Evolutionary conservation across 805 yeast species (phyloP).

Genomic region (Metschnikowia baotianmanensis): DNA sequence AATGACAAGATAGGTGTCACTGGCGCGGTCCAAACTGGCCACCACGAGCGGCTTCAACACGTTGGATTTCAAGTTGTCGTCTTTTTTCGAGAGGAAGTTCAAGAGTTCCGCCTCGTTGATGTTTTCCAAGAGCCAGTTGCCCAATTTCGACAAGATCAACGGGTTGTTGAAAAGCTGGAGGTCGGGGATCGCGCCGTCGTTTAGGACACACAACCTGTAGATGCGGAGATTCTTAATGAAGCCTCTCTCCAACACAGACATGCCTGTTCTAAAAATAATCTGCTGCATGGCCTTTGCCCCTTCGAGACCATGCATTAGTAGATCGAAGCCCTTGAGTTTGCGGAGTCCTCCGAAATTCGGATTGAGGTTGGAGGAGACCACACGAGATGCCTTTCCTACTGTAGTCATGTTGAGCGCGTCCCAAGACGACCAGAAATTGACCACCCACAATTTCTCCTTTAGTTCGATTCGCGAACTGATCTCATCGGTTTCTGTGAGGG

Average conservation of each 20-base stretch:
- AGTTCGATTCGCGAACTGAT: conserved; percentile 31
- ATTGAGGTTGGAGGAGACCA: conserved; percentile 18
- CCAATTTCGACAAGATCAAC: conserved; percentile 75
- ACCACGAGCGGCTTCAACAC: conserved; percentile 74
- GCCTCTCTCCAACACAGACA: conserved; percentile 81
- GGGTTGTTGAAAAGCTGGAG: conserved; percentile 80
- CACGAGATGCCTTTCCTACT: conserved; percentile 16
- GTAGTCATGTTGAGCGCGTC: conserved; percentile 46
- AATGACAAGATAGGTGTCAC: conserved; percentile 80
- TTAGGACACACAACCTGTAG: conserved; percentile 82
- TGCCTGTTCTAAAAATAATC: conserved; percentile 82
- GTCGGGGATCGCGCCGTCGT: conserved; percentile 76
- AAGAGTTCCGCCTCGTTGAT: conserved; percentile 70
- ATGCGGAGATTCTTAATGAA: conserved; percentile 74
- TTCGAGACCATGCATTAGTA: conserved; percentile 67
- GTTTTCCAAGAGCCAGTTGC: conserved; percentile 88
- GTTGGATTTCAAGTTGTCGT: conserved; percentile 22
- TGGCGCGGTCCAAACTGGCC: conserved; percentile 71
- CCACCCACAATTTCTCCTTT: conserved; percentile 67
- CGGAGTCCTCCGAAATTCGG: conserved; percentile 18
- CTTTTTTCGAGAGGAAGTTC: conserved; percentile 29
- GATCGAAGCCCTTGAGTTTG: conserved; percentile 46
- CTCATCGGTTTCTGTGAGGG: conserved; percentile 21
- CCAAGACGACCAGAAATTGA: conserved; percentile 64
- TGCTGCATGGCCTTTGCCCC: conserved; percentile 83